These are phyloP conservation scores for Botrytis porri DNA, from an alignment of 2,329 filamentous ascomycete species.

Conservation along the genomic window DNA sequence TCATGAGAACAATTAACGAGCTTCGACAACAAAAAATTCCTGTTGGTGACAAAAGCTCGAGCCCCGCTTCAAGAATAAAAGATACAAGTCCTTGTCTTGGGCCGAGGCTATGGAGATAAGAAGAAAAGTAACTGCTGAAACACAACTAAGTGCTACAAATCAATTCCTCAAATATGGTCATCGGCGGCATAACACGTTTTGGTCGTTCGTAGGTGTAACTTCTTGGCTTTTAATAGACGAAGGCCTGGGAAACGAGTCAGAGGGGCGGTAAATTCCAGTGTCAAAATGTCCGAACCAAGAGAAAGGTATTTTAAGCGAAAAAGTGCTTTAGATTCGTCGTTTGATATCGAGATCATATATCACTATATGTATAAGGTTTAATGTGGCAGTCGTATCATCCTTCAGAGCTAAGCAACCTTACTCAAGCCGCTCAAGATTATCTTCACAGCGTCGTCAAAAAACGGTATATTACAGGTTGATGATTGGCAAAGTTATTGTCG, in stretches of 20 bases:
- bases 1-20: background rate
- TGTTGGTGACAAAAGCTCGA: background rate
- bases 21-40: background rate
- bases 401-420: background rate
- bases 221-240: background rate
- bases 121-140: background rate
- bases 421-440: too few species aligned
- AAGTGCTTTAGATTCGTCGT: background rate
- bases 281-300: background rate
- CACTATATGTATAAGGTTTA: background rate
- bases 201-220: background rate
- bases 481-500: background rate
- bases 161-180: background rate
- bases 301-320: background rate
- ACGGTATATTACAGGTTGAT: background rate
- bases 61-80: fast-evolving
- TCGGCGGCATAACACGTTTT: background rate
- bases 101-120: background rate
- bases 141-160: too few species aligned
- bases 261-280: background rate
- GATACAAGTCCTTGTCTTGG: fast-evolving
- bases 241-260: background rate
- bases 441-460: background rate
- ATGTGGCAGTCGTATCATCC: background rate
- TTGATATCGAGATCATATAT: background rate